Base-by-base conservation (phyloP, 768 basidiomycete genomes). In the Boletellus emodensis region DNA sequence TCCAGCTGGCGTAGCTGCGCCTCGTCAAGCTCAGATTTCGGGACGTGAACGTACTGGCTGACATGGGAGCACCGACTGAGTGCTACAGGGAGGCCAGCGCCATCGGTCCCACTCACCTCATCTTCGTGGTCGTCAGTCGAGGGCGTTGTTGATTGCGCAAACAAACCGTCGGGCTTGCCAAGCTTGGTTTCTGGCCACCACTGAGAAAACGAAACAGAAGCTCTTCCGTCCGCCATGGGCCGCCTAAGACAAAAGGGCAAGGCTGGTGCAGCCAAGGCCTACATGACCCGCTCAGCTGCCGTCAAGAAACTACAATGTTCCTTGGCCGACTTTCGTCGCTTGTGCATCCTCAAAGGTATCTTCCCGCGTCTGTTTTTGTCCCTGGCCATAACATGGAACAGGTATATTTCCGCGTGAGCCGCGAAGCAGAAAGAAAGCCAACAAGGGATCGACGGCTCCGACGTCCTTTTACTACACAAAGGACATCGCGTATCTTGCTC, bases 361-460 rank as follows among this genome's bases (percentile, higher is more conserved):
- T 32, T 15, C 35, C 53, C 51, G 24, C n/a, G 35, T 44, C 33
- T 44, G 6, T 40, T 46, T 46, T 33, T 40, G 14, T 53, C 34
- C 30, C 44, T 34, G 34, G 28, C 15, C 32, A 49, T 63, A 38
- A 64, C 46, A 20, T 40, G 44, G 45, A 42, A 18, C 50, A 97
- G 94, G 95, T 12, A 95, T 99, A 62, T 97, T 95, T 68, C 96
- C 96, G 56, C 90, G 95, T 48, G 96, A 99, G 68, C 96, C 96
- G 22, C 82, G 84, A 40, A 85, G 82, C 71, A 84, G 82, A 60
- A 99, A 97, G 68, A 83, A 84, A 55, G 96, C 95, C 34, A 98
- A 98, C 75, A 98, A 96, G 68, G 96, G 95, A 1, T 95, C 92
- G 3, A 93, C 94, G 46, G 94, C 92, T 0, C 94, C 94, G 4